Evolutionary conservation across 176 grass and related monocot genomes (phyloP).

Genomic region (Urochloa ruziziensis): DNA sequence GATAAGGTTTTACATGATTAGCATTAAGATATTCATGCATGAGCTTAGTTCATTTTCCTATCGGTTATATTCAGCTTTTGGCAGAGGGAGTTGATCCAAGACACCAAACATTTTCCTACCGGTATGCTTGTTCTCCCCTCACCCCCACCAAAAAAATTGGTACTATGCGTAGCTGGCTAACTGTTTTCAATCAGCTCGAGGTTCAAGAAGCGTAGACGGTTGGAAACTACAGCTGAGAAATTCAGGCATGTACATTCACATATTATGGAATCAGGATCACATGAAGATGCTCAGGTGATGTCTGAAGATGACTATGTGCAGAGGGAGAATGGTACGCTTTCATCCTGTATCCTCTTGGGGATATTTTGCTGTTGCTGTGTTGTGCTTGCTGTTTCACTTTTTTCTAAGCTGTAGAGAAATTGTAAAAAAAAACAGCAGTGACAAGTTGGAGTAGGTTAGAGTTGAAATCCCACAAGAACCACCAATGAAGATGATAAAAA

Average conservation of each 20-base stretch:
- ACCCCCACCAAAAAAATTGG: not conserved
- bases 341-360: constrained; percentile 29
- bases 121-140: constrained; percentile 29
- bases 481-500: not conserved
- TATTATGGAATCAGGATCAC: constrained; percentile 64
- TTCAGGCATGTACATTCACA: constrained; percentile 66
- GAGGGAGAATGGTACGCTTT: constrained; percentile 59
- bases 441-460: not conserved
- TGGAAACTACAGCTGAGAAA: constrained; percentile 35
- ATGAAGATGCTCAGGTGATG: constrained; percentile 54
- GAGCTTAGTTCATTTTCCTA: not conserved
- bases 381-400: not conserved
- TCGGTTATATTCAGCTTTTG: constrained; percentile 53
- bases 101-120: constrained; percentile 91
- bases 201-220: constrained; percentile 60
- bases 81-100: constrained; percentile 91
- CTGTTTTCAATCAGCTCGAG: constrained; percentile 59
- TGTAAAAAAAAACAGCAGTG: not conserved
- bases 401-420: not conserved
- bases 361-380: not conserved
- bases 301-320: constrained; percentile 62
- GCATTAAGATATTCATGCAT: not conserved
- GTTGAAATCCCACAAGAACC: not conserved
- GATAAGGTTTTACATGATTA: not conserved
- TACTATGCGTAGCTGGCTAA: constrained; percentile 20